These are phyloP conservation scores for Vaccinium corymbosum DNA, from an alignment of 148 eudicot genomes.

Conservation along the genomic window DNA sequence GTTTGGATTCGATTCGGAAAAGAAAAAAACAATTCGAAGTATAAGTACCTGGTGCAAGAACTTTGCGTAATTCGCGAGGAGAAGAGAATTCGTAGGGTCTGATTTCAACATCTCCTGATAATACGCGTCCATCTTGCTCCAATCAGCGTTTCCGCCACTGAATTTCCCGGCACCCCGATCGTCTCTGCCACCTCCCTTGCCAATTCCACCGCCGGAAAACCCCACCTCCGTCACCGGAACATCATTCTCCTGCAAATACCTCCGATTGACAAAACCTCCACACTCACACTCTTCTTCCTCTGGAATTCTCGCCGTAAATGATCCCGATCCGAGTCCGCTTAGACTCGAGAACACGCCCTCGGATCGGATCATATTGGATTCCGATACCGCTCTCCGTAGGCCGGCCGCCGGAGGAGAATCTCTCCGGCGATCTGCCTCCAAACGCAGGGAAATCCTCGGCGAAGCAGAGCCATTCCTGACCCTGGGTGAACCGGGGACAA, in stretches of 20 bases:
- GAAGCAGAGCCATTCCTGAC: not conserved
- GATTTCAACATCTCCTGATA: slow-evolving; percentile 54
- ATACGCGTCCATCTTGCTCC: slow-evolving; percentile 40
- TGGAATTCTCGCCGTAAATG: slow-evolving; percentile 28
- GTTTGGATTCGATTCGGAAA: not conserved
- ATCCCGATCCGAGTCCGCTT: slow-evolving; percentile 24
- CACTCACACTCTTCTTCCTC: slow-evolving; percentile 20
- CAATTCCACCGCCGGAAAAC: slow-evolving; percentile 30
- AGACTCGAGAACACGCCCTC: slow-evolving; percentile 6
- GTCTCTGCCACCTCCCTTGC: slow-evolving; percentile 34
- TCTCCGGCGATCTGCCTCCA: not conserved
- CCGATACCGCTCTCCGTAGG: slow-evolving; percentile 43
- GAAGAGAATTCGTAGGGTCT: slow-evolving; percentile 53
- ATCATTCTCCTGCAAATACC: slow-evolving; percentile 17
- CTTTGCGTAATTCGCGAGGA: slow-evolving; percentile 66
- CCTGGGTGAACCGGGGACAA: slow-evolving; percentile 15
- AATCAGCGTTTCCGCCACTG: slow-evolving; percentile 28
- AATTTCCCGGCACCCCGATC: not conserved
- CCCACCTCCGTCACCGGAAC: slow-evolving; percentile 25
- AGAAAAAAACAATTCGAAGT: too few species aligned
- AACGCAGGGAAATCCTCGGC: slow-evolving; percentile 16
- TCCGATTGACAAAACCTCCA: slow-evolving; percentile 6
- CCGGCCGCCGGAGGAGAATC: not conserved
- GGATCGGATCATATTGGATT: slow-evolving; percentile 27
- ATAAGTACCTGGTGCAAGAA: slow-evolving; percentile 67